Evolutionary conservation across 2,329 filamentous ascomycete genomes (phyloP).

Genomic region (Alternaria longipes): DNA sequence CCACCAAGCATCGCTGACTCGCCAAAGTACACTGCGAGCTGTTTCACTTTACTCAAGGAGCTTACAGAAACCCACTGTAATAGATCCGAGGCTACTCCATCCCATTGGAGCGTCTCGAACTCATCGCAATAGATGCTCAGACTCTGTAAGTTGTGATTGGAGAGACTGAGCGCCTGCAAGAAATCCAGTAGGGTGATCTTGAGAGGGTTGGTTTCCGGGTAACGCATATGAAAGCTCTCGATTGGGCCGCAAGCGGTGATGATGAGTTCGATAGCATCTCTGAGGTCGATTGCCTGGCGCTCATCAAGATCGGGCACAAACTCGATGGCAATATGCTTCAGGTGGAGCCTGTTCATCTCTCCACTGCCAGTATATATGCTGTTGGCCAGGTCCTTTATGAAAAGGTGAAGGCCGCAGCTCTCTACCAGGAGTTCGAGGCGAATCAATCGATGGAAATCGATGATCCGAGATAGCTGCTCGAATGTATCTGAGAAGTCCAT

Average conservation of each 20-base stretch:
- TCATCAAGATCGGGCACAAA: not conserved
- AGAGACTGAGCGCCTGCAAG: too few species aligned
- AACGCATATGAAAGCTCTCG: not conserved
- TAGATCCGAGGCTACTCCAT: too few species aligned
- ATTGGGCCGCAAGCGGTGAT: not conserved
- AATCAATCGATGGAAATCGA: not conserved
- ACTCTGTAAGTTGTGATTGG: too few species aligned
- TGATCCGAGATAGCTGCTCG: not conserved
- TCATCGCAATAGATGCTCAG: too few species aligned
- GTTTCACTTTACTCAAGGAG: too few species aligned
- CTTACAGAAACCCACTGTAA: too few species aligned
- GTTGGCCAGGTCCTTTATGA: not conserved
- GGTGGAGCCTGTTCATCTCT: not conserved
- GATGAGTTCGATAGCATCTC: not conserved
- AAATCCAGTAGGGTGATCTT: too few species aligned
- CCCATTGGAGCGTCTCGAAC: too few species aligned
- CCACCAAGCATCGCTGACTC: too few species aligned
- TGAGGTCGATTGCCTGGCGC: too few species aligned
- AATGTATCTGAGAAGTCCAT: not conserved
- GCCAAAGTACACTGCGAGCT: too few species aligned
- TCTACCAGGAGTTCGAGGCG: not conserved
- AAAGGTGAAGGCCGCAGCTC: not conserved
- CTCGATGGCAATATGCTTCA: not conserved
- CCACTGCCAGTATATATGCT: not conserved
- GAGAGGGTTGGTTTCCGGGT: too few species aligned